Conservation (phyloP, 306 rosid species). For the Cicer arietinum region DNA sequence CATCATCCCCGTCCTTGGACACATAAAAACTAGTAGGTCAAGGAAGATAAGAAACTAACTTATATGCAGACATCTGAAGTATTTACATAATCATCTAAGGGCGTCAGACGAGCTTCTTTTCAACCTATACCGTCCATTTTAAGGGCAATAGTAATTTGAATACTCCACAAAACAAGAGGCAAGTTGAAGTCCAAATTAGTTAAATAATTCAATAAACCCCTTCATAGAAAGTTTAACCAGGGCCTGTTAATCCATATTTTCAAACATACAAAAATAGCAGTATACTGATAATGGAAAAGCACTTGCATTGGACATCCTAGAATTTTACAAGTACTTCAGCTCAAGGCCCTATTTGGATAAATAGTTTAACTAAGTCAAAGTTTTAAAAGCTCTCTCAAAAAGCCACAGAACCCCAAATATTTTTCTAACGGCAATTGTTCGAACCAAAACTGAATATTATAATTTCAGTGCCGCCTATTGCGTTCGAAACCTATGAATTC, state of each 20-base stretch:
- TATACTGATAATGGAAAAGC: conserved; percentile 5
- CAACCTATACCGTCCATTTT: not conserved
- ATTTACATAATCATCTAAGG: not conserved
- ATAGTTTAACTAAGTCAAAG: no score
- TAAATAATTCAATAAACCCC: conserved; percentile 9
- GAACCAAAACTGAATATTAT: conserved; percentile 3
- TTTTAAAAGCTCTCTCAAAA: no score
- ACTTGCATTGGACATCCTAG: not conserved
- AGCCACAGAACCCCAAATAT: not conserved
- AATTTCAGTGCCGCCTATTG: not conserved
- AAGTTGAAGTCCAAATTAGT: not conserved
- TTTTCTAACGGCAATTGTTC: conserved; percentile 24
- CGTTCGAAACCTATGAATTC: conserved; percentile 23
- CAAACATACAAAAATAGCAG: not conserved
- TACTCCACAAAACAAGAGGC: not conserved
- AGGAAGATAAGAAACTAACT: conserved; percentile 7
- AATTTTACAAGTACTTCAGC: not conserved
- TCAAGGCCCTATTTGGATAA: not conserved
- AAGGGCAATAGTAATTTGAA: not conserved
- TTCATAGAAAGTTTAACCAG: not conserved
- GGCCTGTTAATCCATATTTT: not conserved
- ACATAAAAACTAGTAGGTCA: conserved; percentile 12
- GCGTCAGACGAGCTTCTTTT: not conserved
- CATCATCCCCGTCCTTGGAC: not conserved
- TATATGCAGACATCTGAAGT: not conserved